Evolutionary conservation across 2,329 filamentous ascomycete genomes (phyloP).

Genomic region (Thielaviopsis musarum): DNA sequence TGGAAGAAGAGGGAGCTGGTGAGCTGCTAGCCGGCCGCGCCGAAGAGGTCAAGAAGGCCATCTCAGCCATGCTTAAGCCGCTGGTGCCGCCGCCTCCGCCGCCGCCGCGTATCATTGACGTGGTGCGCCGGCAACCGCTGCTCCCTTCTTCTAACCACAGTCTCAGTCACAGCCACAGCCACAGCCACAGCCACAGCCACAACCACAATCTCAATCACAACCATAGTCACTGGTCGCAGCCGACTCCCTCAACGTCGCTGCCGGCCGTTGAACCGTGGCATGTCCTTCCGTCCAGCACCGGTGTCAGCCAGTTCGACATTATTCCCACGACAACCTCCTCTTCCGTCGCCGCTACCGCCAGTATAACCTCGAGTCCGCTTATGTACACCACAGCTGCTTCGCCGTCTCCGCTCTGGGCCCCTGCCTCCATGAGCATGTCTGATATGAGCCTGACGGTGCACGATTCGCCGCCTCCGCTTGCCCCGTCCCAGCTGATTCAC

Average conservation of each 20-base stretch:
- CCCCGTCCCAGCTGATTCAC: constrained; percentile 6
- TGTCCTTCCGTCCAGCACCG: constrained; percentile 76
- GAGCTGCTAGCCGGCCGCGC: constrained; percentile 83
- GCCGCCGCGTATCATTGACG: constrained; percentile 28
- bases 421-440: constrained; percentile 45
- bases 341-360: not conserved
- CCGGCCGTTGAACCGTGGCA: constrained; percentile 75
- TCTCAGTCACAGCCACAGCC: not conserved
- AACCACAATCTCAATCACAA: not conserved
- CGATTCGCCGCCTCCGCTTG: constrained; percentile 47
- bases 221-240: constrained; percentile 25
- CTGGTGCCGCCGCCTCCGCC: constrained; percentile 74
- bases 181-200: not conserved
- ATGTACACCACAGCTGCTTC: constrained; percentile 3
- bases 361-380: not conserved
- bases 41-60: constrained; percentile 79
- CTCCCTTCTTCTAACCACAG: constrained; percentile 33
- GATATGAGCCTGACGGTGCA: constrained; percentile 45
- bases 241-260: constrained; percentile 45
- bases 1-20: constrained; percentile 91
- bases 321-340: constrained; percentile 1
- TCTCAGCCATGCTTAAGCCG: constrained; percentile 74
- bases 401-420: constrained; percentile 8
- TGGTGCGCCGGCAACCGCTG: constrained; percentile 74
- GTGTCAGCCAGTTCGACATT: constrained; percentile 40